These are phyloP conservation scores for Sisymbrium irio DNA, from an alignment of 345 rosid genomes.

Conservation along the genomic window DNA sequence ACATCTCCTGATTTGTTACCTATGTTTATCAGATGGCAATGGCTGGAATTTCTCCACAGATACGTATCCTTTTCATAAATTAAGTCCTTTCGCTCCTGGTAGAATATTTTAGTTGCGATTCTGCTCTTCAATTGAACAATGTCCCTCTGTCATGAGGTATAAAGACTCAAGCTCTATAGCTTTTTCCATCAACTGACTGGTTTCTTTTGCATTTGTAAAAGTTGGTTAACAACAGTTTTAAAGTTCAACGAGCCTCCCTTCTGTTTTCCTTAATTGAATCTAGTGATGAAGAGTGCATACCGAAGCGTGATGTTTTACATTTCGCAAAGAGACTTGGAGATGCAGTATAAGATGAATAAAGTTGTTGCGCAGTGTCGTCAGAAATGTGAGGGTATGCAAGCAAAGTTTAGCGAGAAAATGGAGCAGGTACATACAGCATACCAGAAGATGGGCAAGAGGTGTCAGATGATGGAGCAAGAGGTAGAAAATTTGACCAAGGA, in stretches of 20 bases:
- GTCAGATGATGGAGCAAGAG: slow-evolving; percentile 95
- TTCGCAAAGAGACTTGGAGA: slow-evolving; percentile 88
- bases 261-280: slow-evolving; percentile 44
- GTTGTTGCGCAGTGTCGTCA: slow-evolving; percentile 77
- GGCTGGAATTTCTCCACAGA: slow-evolving; percentile 95
- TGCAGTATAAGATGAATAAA: slow-evolving; percentile 90
- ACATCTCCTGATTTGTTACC: slow-evolving; percentile 12
- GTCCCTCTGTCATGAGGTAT: not conserved
- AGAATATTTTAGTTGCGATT: not conserved
- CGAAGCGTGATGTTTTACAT: slow-evolving; percentile 84
- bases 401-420: slow-evolving; percentile 82
- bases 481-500: slow-evolving; percentile 80
- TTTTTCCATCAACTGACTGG: not conserved
- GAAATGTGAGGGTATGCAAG: slow-evolving; percentile 90
- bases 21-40: slow-evolving; percentile 71
- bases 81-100: slow-evolving; percentile 39
- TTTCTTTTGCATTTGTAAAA: not conserved
- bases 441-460: slow-evolving; percentile 81
- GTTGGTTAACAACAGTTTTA: not conserved
- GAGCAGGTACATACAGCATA: slow-evolving; percentile 89
- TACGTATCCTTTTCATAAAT: slow-evolving; percentile 58
- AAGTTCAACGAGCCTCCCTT: slow-evolving; percentile 13
- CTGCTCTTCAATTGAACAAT: not conserved
- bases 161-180: not conserved
- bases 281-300: slow-evolving; percentile 94